Conservation (phyloP, 139 green algal species). For the Auxenochlorella pyrenoidosa region DNA sequence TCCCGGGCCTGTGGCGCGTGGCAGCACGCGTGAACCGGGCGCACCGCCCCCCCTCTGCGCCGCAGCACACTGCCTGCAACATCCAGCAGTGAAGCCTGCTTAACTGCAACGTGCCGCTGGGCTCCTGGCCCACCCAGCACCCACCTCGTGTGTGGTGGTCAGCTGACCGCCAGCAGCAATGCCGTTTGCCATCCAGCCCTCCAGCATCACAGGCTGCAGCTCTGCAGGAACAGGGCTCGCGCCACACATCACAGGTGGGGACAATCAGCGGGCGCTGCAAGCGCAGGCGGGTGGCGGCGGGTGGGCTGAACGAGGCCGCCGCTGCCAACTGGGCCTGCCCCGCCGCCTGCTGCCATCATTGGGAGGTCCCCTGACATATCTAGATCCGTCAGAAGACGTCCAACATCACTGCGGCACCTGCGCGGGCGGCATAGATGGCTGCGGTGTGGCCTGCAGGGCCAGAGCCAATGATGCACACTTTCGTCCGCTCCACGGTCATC, state of each 20-base stretch:
- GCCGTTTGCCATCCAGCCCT: conserved; percentile 88
- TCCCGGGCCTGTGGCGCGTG: too few relatives aligned
- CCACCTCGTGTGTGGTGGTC: conserved; percentile 93
- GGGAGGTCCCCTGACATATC: background rate
- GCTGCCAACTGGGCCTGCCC: too few relatives aligned
- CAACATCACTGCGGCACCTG: conserved; percentile 28
- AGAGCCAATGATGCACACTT: conserved; percentile 85
- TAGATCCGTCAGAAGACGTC: background rate
- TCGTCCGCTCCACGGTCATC: conserved; percentile 51
- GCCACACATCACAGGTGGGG: too few relatives aligned
- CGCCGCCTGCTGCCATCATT: background rate
- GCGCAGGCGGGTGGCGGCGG: background rate
- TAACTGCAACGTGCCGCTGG: too few relatives aligned
- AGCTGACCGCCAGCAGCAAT: conserved; percentile 95
- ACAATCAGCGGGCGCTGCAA: too few relatives aligned
- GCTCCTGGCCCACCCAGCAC: conserved; percentile 45
- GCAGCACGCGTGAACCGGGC: background rate
- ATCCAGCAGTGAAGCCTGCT: background rate
- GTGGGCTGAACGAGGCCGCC: background rate
- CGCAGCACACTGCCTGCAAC: background rate
- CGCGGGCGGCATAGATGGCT: conserved; percentile 67
- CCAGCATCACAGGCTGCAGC: conserved; percentile 86
- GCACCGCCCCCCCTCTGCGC: too few relatives aligned
- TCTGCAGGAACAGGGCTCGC: conserved; percentile 54
- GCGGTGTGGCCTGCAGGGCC: conserved; percentile 91